phyloP scores from a whole-genome alignment of 148 eudicot genomes.

The Fagopyrum esculentum region DNA sequence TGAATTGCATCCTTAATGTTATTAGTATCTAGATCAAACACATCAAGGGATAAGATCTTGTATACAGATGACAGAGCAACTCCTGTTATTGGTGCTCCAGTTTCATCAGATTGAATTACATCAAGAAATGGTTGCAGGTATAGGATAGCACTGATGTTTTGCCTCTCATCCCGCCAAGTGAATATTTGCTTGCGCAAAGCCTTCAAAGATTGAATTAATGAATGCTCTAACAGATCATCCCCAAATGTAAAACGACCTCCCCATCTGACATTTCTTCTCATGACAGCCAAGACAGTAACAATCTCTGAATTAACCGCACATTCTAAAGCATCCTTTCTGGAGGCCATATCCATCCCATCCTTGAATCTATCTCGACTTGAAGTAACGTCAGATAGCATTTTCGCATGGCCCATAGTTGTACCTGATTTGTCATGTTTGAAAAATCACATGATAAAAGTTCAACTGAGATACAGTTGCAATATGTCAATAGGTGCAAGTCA shows the following conservation, averaged over 20 bases:
- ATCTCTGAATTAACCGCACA: slow-evolving; percentile 25
- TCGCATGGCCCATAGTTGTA: slow-evolving; percentile 17
- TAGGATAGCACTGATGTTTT: slow-evolving; percentile 16
- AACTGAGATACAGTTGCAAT: neutral
- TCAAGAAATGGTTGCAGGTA: slow-evolving; percentile 26
- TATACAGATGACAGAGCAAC: slow-evolving; percentile 23
- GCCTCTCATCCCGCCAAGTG: slow-evolving; percentile 24
- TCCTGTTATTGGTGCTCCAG: slow-evolving; percentile 28
- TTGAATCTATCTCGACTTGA: slow-evolving; percentile 6
- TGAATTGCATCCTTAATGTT: slow-evolving; percentile 19
- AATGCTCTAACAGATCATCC: slow-evolving; percentile 23
- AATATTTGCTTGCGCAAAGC: slow-evolving; percentile 21
- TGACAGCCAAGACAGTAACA: slow-evolving; percentile 24
- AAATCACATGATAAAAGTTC: neutral
- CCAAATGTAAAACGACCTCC: slow-evolving; percentile 17
- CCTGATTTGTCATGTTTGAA: neutral
- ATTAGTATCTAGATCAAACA: slow-evolving; percentile 21
- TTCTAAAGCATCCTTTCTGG: slow-evolving; percentile 18
- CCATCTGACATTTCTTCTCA: slow-evolving; percentile 30
- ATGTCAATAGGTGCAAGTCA: neutral
- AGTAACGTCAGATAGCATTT: slow-evolving; percentile 9
- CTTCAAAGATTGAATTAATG: slow-evolving; percentile 27
- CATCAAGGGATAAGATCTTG: slow-evolving; percentile 23
- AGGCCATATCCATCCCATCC: neutral
- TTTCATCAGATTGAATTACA: slow-evolving; percentile 27